Conservation (phyloP, 345 rosid species). For the Hibiscus trionum region DNA sequence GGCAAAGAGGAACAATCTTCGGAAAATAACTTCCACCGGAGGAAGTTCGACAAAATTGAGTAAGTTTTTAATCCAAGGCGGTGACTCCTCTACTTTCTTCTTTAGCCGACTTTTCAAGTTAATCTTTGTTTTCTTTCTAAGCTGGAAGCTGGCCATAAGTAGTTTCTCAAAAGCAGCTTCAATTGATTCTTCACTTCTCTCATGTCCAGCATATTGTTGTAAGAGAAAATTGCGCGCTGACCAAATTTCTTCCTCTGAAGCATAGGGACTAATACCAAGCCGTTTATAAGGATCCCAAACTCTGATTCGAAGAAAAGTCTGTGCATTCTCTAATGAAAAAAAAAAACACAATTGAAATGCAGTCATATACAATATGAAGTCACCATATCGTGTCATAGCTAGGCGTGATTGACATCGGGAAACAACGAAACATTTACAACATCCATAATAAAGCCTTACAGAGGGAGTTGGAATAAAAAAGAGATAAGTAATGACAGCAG, state of each 20-base stretch:
- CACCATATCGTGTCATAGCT: not conserved
- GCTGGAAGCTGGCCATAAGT: conserved; percentile 65
- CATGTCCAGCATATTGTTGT: conserved; percentile 81
- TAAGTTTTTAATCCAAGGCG: conserved; percentile 74
- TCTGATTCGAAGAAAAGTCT: conserved; percentile 54
- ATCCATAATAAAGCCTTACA: not conserved
- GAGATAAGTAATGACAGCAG: not conserved
- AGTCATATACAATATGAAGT: not conserved
- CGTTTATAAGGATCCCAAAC: conserved; percentile 94
- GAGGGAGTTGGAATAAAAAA: not conserved
- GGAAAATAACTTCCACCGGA: conserved; percentile 66
- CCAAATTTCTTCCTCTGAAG: conserved; percentile 96
- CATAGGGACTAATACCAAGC: conserved; percentile 68
- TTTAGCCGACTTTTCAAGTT: conserved; percentile 74
- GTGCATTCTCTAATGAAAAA: conserved; percentile 41
- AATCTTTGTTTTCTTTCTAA: conserved; percentile 78
- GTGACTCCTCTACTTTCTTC: conserved; percentile 95
- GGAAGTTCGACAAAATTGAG: conserved; percentile 82
- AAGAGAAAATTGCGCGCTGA: conserved; percentile 89
- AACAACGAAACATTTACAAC: not conserved
- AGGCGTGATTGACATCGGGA: not conserved
- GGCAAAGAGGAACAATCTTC: conserved; percentile 89
- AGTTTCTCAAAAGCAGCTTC: conserved; percentile 96
- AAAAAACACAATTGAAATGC: not conserved
- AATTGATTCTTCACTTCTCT: conserved; percentile 83